These are phyloP conservation scores for Rubroboletus pulcherrimus DNA, from an alignment of 768 basidiomycete species.

Conservation along the genomic window DNA sequence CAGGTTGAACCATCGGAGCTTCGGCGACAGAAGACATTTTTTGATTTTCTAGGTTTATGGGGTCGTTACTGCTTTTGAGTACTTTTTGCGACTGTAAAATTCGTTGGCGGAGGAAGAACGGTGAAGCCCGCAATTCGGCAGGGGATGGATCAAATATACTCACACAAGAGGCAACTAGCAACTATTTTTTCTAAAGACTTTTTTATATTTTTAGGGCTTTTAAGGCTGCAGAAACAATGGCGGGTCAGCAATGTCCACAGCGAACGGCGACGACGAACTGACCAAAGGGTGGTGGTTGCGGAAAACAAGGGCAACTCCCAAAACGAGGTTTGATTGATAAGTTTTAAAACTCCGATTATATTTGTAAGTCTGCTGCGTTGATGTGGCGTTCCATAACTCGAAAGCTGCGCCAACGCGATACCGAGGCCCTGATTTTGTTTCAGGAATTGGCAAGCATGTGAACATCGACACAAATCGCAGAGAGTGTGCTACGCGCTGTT, in stretches of 20 bases:
- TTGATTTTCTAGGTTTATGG: slow-evolving; percentile 47
- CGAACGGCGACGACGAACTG: slow-evolving; percentile 26
- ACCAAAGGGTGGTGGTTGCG: slow-evolving; percentile 68
- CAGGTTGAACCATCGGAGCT: slow-evolving; percentile 48
- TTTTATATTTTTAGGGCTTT: slow-evolving; percentile 64
- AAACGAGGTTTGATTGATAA: slow-evolving; percentile 25
- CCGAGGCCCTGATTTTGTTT: background rate
- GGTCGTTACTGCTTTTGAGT: slow-evolving; percentile 90
- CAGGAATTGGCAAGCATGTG: background rate
- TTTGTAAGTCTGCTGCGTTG: slow-evolving; percentile 6
- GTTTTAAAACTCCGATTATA: slow-evolving; percentile 41
- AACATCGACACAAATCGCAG: background rate
- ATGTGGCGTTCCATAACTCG: background rate
- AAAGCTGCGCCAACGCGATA: background rate
- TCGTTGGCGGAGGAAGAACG: slow-evolving; percentile 9
- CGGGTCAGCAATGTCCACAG: slow-evolving; percentile 13
- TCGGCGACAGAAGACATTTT: slow-evolving; percentile 60
- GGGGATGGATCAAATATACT: slow-evolving; percentile 27
- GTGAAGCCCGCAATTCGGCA: slow-evolving; percentile 13
- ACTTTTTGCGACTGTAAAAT: slow-evolving; percentile 62
- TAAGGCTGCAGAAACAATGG: slow-evolving; percentile 40
- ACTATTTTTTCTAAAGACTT: slow-evolving; percentile 68
- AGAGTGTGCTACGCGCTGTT: background rate
- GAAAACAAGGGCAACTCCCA: slow-evolving; percentile 37
- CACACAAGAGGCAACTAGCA: slow-evolving; percentile 72